Percentiles rank a stretch among this genome's conserved stretches.
Evolutionary conservation across 768 basidiomycete species (phyloP).

Genomic region (Paxillus rubicundulus): DNA sequence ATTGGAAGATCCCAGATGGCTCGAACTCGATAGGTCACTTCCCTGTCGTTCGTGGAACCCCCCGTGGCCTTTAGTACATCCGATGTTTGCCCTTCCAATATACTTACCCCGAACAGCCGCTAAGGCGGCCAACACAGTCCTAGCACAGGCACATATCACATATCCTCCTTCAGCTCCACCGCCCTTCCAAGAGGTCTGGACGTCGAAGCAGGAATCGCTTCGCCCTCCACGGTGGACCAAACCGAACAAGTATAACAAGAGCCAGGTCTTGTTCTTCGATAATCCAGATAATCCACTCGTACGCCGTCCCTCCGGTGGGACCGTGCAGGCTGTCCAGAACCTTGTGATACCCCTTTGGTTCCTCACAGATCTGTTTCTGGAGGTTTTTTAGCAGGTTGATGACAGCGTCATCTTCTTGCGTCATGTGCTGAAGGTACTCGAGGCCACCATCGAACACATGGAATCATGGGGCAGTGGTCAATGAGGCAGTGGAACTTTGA

Average conservation of each 20-base stretch:
- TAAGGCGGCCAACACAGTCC: no score
- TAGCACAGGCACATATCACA: no score
- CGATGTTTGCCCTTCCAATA: no score
- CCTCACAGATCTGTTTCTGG: slow-evolving; percentile 21
- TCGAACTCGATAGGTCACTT: no score
- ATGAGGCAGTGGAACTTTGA: slow-evolving; percentile 25
- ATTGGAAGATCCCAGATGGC: no score
- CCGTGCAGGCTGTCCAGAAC: slow-evolving; percentile 27
- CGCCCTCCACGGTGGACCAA: slow-evolving; percentile 26
- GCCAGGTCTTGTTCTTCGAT: slow-evolving; percentile 24
- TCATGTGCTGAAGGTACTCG: slow-evolving; percentile 25
- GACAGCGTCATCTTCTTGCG: slow-evolving; percentile 21
- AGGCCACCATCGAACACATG: slow-evolving; percentile 28
- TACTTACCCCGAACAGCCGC: no score
- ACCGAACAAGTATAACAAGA: slow-evolving; percentile 21
- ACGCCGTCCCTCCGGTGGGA: slow-evolving; percentile 17
- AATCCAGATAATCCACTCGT: slow-evolving; percentile 28
- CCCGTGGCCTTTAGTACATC: no score
- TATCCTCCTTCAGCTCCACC: slow-evolving; percentile 17
- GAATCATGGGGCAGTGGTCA: slow-evolving; percentile 26
- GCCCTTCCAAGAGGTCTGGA: slow-evolving; percentile 21
- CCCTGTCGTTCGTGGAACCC: no score
- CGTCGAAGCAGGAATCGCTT: slow-evolving; percentile 24
- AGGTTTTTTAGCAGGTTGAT: slow-evolving; percentile 12
- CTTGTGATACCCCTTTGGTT: slow-evolving; percentile 18